A percentile compares a stretch with the other conserved stretches of the same genome.
phyloP scores from a whole-genome alignment of 345 rosid genomes.

The Populus davidiana region DNA sequence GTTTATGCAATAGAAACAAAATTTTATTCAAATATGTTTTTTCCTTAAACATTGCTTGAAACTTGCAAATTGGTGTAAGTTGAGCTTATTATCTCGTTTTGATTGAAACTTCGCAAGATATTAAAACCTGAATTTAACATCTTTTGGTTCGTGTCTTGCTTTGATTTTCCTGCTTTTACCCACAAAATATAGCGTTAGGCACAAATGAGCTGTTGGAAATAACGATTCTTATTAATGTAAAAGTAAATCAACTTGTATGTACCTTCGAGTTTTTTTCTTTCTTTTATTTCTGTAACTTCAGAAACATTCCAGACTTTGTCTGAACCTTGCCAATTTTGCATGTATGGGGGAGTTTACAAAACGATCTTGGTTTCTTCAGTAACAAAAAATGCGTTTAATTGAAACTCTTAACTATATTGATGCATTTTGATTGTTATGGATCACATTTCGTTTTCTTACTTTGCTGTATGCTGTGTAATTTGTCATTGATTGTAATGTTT shows the following conservation, averaged over 20 bases:
- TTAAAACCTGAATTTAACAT: not conserved
- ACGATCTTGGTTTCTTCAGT: not conserved
- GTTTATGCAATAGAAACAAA: not conserved
- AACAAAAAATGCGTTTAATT: not conserved
- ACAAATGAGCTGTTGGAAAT: too few species aligned
- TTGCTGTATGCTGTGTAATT: not conserved
- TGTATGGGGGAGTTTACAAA: not conserved
- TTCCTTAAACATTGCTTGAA: not conserved
- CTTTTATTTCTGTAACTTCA: too few species aligned
- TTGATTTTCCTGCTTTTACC: not conserved
- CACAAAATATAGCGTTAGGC: not conserved
- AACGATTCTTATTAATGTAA: too few species aligned
- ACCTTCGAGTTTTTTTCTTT: not conserved
- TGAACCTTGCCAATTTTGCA: not conserved
- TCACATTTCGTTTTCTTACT: not conserved
- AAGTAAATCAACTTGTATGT: too few species aligned
- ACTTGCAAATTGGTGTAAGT: not conserved
- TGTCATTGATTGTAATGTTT: conserved; percentile 3
- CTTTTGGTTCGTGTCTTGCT: not conserved
- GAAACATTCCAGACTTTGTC: not conserved
- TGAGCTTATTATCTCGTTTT: not conserved
- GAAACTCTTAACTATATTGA: not conserved
- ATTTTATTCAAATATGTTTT: not conserved
- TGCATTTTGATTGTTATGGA: not conserved
- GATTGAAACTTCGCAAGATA: not conserved